Base-by-base conservation (phyloP, 331 rosid species). In the Ulmus americana region DNA sequence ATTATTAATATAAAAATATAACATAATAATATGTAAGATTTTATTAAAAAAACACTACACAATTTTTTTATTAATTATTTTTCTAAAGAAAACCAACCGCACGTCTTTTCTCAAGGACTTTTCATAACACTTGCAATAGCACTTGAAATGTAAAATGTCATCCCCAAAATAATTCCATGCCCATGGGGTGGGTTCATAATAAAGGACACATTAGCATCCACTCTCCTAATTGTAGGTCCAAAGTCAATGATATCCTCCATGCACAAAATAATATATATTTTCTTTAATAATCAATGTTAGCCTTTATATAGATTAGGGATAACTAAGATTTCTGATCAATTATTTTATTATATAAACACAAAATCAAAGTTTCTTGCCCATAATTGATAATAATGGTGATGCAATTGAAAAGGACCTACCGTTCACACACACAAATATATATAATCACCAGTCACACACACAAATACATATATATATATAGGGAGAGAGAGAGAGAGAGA, bases 211-310 rank as follows among this genome's bases (percentile, higher is more conserved):
- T 14, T 10, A 8, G 14, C n/a, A 38, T 8, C 44, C 58, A 53
- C 18, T 28, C n/a, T 28, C 10, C 60, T 28, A 56, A 35, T 10
- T 53, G 39, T 11, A 11, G 44, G 44, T 56, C 61, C 44, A 28
- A 56, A 9, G 6, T 55, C 59, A 56, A 28, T 56, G 61, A 56
- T 12, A 35, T 56, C 43, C 6, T 56, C 43, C 61, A 56, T 56
- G 61, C 44, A 56, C 43, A 56, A 56, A 11, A 56, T 10, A 38
- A 35, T 28, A 8, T 35, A 7, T 56, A 4, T 56, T 56, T 56
- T 5, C 43, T 10, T 38, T 5, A 12, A 56, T 20, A 10, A 28
- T 28, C 35, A 28, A 56, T 56, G 44, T 11, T 35, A 56, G 15
- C 40, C 28, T 28, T 4, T 56, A 56, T 35, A 9, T 56, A 56